phyloP scores from a whole-genome alignment of 2,329 filamentous ascomycete species.

The Aspergillus awamori region DNA sequence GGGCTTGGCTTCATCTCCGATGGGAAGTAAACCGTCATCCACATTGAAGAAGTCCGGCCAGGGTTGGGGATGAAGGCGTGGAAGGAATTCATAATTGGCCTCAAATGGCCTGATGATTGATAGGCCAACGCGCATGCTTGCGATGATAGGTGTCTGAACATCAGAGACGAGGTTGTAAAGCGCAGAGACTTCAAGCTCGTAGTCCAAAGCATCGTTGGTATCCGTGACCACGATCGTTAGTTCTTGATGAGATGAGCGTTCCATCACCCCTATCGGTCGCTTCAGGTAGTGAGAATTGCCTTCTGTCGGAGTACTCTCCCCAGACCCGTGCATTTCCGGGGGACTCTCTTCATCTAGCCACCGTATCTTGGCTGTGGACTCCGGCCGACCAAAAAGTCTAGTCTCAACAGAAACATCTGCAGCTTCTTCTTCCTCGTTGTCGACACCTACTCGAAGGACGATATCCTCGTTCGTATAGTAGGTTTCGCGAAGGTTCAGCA shows the following conservation, averaged over 20 bases:
- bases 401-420: slow-evolving; percentile 72
- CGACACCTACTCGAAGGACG: slow-evolving; percentile 66
- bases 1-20: slow-evolving; percentile 35
- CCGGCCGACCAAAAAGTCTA: slow-evolving; percentile 63
- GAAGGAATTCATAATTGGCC: slow-evolving; percentile 84
- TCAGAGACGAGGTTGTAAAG: slow-evolving; percentile 81
- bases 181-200: slow-evolving; percentile 72
- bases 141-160: slow-evolving; percentile 76
- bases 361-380: slow-evolving; percentile 47
- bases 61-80: slow-evolving; percentile 71
- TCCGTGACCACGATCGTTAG: slow-evolving; percentile 54
- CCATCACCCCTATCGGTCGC: slow-evolving; percentile 39
- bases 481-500: slow-evolving; percentile 65
- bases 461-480: slow-evolving; percentile 87
- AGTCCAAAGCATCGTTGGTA: slow-evolving; percentile 57
- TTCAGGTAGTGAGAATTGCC: slow-evolving; percentile 36
- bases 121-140: slow-evolving; percentile 69
- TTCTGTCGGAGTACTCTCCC: slow-evolving; percentile 31
- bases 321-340: slow-evolving; percentile 22
- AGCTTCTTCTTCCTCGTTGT: slow-evolving; percentile 82
- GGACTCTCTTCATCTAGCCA: slow-evolving; percentile 48
- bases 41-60: slow-evolving; percentile 88
- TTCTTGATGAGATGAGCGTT: slow-evolving; percentile 33
- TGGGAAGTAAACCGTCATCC: slow-evolving; percentile 45
- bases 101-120: slow-evolving; percentile 83